Evolutionary conservation across 345 rosid genomes (phyloP).

Genomic region (Eucalyptus grandis): DNA sequence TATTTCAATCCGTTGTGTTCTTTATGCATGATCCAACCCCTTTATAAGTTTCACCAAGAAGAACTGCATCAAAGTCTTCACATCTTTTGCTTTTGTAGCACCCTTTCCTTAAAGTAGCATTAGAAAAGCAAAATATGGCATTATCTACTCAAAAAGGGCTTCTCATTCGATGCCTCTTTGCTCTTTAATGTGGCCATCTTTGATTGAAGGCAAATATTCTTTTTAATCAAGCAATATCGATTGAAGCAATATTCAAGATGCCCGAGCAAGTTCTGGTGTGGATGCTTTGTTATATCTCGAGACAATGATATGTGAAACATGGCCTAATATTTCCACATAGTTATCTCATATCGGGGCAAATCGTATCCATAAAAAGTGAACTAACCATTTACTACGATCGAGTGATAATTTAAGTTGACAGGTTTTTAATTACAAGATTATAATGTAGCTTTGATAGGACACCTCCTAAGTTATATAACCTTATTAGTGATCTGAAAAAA

Average conservation of each 20-base stretch:
- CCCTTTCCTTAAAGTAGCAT: not conserved
- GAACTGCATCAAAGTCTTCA: not conserved
- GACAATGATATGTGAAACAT: not conserved
- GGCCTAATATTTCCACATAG: not conserved
- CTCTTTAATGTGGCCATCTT: not conserved
- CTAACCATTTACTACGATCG: not conserved
- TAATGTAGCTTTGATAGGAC: not conserved
- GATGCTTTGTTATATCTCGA: not conserved
- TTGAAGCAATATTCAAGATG: not conserved
- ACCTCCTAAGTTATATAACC: not conserved
- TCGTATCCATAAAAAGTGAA: not conserved
- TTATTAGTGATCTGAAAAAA: not conserved
- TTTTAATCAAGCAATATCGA: not conserved
- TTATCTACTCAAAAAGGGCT: not conserved
- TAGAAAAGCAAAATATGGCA: not conserved
- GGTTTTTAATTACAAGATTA: not conserved
- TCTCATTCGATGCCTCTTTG: not conserved
- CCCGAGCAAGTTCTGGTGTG: not conserved
- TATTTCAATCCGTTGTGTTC: not conserved
- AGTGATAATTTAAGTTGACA: not conserved
- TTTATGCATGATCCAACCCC: not conserved
- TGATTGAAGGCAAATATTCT: not conserved
- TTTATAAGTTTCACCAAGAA: not conserved
- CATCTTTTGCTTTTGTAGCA: not conserved
- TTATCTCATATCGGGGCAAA: not conserved